These are phyloP conservation scores for Insectozyma bohioensis DNA, from an alignment of 1,139 yeast species.

Conservation along the genomic window DNA sequence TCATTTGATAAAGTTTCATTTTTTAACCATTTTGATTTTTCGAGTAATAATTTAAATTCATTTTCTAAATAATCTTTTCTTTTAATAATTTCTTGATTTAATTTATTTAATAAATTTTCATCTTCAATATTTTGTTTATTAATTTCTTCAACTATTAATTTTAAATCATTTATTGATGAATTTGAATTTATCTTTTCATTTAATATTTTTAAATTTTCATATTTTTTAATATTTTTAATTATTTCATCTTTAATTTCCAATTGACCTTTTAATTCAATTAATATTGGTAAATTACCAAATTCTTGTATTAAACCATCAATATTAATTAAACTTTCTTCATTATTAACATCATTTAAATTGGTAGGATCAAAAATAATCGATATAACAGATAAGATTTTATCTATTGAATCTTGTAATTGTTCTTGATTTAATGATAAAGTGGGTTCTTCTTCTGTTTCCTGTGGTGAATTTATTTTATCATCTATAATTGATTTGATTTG, in stretches of 20 bases:
- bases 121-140: slow-evolving; percentile 1
- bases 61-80: slow-evolving; percentile 7
- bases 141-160: slow-evolving; percentile 7
- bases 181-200: background rate
- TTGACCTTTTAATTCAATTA: slow-evolving; percentile 13
- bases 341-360: too few species aligned
- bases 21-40: slow-evolving; percentile 19
- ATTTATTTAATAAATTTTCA: slow-evolving; percentile 1
- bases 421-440: too few species aligned
- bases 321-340: slow-evolving; percentile 14
- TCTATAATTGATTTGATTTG: slow-evolving; percentile 15
- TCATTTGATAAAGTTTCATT: slow-evolving; percentile 9
- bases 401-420: slow-evolving; percentile 8
- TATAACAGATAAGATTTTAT: slow-evolving; percentile 8
- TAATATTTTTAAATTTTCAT: slow-evolving; percentile 6
- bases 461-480: background rate
- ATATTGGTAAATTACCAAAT: slow-evolving; percentile 16
- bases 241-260: slow-evolving; percentile 7
- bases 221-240: slow-evolving; percentile 1
- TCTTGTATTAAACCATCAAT: slow-evolving; percentile 18
- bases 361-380: slow-evolving; percentile 5
- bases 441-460: slow-evolving; percentile 4
- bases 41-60: slow-evolving; percentile 9
- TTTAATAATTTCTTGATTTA: slow-evolving; percentile 3
- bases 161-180: slow-evolving; percentile 2